These are phyloP conservation scores for Spongispora temasekensis DNA, from an alignment of 1,284 basidiomycete species.

Conservation along the genomic window DNA sequence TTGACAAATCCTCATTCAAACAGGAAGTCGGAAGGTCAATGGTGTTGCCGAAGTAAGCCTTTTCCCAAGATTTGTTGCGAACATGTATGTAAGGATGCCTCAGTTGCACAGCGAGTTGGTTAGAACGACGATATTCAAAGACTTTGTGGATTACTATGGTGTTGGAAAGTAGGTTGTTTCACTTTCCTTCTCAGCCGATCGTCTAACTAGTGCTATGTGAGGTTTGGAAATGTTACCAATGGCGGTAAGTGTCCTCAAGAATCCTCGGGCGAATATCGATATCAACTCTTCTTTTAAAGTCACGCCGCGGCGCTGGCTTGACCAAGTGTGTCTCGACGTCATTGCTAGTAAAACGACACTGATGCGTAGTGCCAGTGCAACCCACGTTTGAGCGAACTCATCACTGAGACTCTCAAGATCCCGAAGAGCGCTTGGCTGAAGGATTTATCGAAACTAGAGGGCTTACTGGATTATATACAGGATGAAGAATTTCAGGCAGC, in stretches of 20 bases:
- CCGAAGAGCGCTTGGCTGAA: conserved; percentile 81
- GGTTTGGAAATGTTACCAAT: conserved; percentile 83
- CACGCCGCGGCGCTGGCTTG: conserved; percentile 86
- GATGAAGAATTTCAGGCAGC: conserved; percentile 72
- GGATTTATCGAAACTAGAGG: conserved; percentile 71
- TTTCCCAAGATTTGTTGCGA: background rate
- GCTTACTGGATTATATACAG: conserved; percentile 65
- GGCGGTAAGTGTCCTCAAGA: conserved; percentile 60
- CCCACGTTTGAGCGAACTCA: conserved; percentile 79
- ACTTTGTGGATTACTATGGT: conserved; percentile 88
- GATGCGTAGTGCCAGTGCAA: conserved; percentile 63
- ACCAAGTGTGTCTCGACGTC: conserved; percentile 49
- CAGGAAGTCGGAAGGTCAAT: conserved; percentile 84
- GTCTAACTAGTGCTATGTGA: conserved; percentile 30
- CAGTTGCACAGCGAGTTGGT: conserved; percentile 77
- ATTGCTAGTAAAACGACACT: background rate
- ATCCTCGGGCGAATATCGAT: conserved; percentile 11
- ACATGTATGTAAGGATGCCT: background rate
- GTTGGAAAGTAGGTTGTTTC: conserved; percentile 60
- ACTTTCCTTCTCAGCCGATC: background rate
- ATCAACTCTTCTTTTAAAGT: conserved; percentile 42
- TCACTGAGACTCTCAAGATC: conserved; percentile 76
- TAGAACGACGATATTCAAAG: conserved; percentile 81
- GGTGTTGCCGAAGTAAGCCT: conserved; percentile 86
- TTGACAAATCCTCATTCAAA: conserved; percentile 1